Evolutionary conservation across 306 rosid species (phyloP).

Genomic region (Vigna nakashimae): DNA sequence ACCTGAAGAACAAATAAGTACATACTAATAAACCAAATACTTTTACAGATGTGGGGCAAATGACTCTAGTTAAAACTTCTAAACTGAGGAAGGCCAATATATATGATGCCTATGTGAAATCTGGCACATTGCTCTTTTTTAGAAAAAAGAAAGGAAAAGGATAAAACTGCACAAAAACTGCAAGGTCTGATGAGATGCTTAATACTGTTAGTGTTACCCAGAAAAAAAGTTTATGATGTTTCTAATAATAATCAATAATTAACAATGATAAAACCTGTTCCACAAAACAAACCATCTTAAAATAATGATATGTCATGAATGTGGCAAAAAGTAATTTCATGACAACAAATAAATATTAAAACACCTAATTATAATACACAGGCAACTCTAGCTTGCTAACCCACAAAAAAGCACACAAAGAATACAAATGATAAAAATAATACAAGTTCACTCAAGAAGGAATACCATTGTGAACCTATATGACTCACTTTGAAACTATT

Average conservation of each 20-base stretch:
- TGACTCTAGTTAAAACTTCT: not conserved
- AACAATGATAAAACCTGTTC: not conserved
- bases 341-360: not conserved
- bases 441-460: not conserved
- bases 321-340: not conserved
- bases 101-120: not conserved
- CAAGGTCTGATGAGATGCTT: not conserved
- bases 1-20: slow-evolving; percentile 16
- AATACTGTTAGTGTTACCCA: not conserved
- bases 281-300: not conserved
- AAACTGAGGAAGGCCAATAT: not conserved
- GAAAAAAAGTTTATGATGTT: not conserved
- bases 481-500: slow-evolving; percentile 27
- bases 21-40: not conserved
- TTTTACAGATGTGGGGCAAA: not conserved
- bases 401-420: not conserved
- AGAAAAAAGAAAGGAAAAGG: not conserved
- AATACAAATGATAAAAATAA: slow-evolving; percentile 8
- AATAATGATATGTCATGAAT: not conserved
- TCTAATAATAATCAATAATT: not conserved
- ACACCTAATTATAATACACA: not conserved
- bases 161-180: not conserved
- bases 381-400: not conserved
- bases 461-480: not conserved
- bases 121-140: not conserved